Evolutionary conservation across 192 early-diverging fungal species (phyloP), one percentile per base, ranked within the genome.

Genomic region (Coemansia sp.): DNA sequence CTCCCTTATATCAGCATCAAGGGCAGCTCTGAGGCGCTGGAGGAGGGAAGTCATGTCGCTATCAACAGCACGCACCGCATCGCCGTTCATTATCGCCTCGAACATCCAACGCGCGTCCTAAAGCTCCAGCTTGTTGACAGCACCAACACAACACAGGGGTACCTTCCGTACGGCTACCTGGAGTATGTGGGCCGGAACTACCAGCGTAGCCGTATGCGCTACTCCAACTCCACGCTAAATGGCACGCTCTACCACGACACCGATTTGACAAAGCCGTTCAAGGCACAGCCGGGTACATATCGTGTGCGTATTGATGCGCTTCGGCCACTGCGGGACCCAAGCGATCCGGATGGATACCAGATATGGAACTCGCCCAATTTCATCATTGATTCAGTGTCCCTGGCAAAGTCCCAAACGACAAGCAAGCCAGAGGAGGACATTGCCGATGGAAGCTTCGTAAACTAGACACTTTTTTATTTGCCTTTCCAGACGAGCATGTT

Each of bases 161-260:
- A 73, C 45, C 62, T 82, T 17, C 75, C 80, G 3, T 63, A 74
- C 34, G 80, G 80, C 0, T 82, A 71, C 46, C 40, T 71, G 45
- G 75, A 82, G 46, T 82, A 82, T 61, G 20, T 82, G 41, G 80
- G 80, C 6, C 75, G 80, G 11, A 82, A 82, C 63, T 82, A 82
- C 61, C 74, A 77, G 58, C 62, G 70, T 57, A 25, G 49, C 32
- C 70, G 74, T 20, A 61, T 59, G n/a, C 79, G 67, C 43, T 75
- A 65, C 49, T 75, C 79, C 43, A 81, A 75, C 70, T 71, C 80
- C 15, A 77, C 80, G 0, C 65, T 82, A 40, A 82, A 82, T 49
- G 80, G 80, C 11, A 82, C 80, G 15, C 54, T 82, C 32, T 82
- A 71, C 61, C 54, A 64, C 29, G 80, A 82, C 49, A 40, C 52